Conservation (phyloP, 768 basidiomycete species). For the Gloeophyllum trabeum region DNA sequence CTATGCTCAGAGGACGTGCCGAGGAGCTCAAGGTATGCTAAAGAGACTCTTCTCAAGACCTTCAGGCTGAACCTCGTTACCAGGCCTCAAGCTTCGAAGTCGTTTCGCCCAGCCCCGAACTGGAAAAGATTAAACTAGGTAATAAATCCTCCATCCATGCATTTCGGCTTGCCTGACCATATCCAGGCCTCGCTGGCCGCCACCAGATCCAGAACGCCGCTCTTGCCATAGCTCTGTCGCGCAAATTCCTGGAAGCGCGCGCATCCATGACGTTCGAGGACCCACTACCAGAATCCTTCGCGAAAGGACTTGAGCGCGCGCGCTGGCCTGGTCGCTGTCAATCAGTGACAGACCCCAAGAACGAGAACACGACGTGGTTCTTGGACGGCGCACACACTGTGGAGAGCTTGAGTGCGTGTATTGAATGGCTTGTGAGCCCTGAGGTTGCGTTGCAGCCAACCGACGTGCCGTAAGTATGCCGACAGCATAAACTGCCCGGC, state of each 20-base stretch:
- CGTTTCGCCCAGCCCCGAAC: conserved; percentile 36
- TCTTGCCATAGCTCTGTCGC: conserved; percentile 68
- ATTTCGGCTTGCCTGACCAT: conserved; percentile 4
- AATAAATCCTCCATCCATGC: conserved; percentile 6
- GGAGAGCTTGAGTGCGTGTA: conserved; percentile 81
- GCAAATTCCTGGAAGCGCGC: conserved; percentile 41
- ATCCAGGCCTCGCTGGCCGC: conserved; percentile 74
- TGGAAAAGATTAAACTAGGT: conserved; percentile 56
- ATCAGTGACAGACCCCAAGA: conserved; percentile 50
- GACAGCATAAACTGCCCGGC: too few species aligned
- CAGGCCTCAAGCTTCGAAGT: conserved; percentile 67
- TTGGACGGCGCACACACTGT: conserved; percentile 93
- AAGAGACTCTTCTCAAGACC: background rate
- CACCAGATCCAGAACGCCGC: conserved; percentile 87
- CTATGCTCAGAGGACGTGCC: conserved; percentile 58
- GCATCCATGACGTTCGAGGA: conserved; percentile 16
- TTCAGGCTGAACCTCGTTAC: conserved; percentile 1
- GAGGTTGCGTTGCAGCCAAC: conserved; percentile 32
- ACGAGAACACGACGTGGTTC: conserved; percentile 61
- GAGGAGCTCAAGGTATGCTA: conserved; percentile 46
- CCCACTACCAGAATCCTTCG: conserved; percentile 38
- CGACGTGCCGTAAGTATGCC: too few species aligned
- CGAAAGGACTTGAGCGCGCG: conserved; percentile 52
- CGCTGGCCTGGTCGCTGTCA: conserved; percentile 97
- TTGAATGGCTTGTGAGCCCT: conserved; percentile 77